Conservation (phyloP, 2,329 filamentous ascomycete species). For the Pseudocercospora macadamiae region DNA sequence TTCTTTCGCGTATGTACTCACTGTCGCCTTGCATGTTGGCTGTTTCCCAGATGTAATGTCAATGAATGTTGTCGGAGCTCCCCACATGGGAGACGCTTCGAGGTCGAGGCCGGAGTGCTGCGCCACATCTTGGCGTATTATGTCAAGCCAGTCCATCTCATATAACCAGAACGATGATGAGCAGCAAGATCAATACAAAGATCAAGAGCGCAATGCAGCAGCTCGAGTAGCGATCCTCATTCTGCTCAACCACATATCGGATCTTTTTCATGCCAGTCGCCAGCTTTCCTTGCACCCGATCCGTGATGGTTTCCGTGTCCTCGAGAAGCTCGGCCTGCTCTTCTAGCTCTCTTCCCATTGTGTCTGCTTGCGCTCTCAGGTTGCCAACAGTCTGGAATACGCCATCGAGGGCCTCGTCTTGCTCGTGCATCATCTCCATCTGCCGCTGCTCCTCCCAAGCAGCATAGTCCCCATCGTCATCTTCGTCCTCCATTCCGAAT, state of each 20-base stretch:
- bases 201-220: slow-evolving; percentile 92
- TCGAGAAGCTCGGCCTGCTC: slow-evolving; percentile 91
- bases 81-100: neutral
- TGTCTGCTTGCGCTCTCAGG: slow-evolving; percentile 83
- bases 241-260: slow-evolving; percentile 79
- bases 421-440: slow-evolving; percentile 87
- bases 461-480: slow-evolving; percentile 63
- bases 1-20: slow-evolving; percentile 20
- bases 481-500: slow-evolving; percentile 48
- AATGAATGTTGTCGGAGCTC: slow-evolving; percentile 10
- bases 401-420: slow-evolving; percentile 89
- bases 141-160: too few species aligned
- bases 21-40: slow-evolving; percentile 38
- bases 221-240: slow-evolving; percentile 82
- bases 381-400: slow-evolving; percentile 94
- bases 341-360: slow-evolving; percentile 94
- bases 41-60: neutral
- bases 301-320: slow-evolving; percentile 79
- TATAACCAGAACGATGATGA: slow-evolving; percentile 74
- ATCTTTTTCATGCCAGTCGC: slow-evolving; percentile 86
- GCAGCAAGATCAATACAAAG: slow-evolving; percentile 80
- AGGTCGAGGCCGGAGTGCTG: slow-evolving; percentile 15
- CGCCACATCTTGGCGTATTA: slow-evolving; percentile 21
- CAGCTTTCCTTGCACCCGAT: slow-evolving; percentile 83
- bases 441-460: slow-evolving; percentile 85